These are phyloP conservation scores for Yamadazyma buinensis DNA, from an alignment of 1,139 yeast genomes.

Conservation along the genomic window DNA sequence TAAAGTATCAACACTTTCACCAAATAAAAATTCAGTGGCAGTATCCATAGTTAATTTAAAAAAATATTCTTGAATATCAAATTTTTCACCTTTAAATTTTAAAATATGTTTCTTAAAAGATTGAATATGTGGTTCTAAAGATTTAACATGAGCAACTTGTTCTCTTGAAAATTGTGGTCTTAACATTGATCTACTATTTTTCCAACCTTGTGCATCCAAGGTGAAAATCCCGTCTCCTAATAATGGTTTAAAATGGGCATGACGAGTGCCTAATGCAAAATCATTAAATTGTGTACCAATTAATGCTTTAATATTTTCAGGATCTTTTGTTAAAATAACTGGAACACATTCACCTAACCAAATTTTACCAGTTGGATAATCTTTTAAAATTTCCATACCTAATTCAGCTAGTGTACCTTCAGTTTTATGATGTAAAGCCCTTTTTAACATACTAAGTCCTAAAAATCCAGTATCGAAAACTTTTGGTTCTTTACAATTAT, in stretches of 20 bases:
- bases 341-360: constrained; percentile 48
- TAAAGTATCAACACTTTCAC: constrained; percentile 46
- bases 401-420: constrained; percentile 26
- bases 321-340: constrained; percentile 28
- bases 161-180: constrained; percentile 58
- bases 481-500: constrained; percentile 48
- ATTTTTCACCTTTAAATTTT: constrained; percentile 23
- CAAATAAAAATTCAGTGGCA: constrained; percentile 58
- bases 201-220: constrained; percentile 54
- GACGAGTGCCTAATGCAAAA: constrained; percentile 49
- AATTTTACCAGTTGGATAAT: constrained; percentile 18
- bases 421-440: constrained; percentile 17
- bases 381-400: constrained; percentile 13
- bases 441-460: constrained; percentile 16
- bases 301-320: constrained; percentile 39
- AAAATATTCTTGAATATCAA: constrained; percentile 49
- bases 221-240: constrained; percentile 60
- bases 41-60: constrained; percentile 53
- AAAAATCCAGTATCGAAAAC: constrained; percentile 25
- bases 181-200: constrained; percentile 54
- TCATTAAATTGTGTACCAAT: constrained; percentile 47
- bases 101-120: constrained; percentile 31
- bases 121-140: constrained; percentile 47
- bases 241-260: constrained; percentile 37
- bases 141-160: constrained; percentile 47